phyloP scores from a whole-genome alignment of 1,284 basidiomycete genomes.

The Ustilago hordei region DNA sequence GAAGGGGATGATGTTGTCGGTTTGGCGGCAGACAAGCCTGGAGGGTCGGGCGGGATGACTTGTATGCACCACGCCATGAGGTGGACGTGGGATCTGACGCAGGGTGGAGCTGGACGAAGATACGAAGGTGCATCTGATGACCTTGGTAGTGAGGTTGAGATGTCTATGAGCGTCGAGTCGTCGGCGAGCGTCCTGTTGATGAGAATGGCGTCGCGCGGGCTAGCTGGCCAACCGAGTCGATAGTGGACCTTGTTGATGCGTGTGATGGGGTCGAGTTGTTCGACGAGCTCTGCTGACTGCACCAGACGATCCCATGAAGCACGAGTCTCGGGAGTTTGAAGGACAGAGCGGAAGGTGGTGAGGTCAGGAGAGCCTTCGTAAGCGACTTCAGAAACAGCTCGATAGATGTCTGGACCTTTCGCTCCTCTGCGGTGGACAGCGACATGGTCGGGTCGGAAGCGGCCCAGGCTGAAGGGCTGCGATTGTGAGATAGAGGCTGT shows the following conservation, averaged over 20 bases:
- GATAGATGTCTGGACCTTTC: conserved; percentile 80
- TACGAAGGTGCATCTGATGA: conserved; percentile 92
- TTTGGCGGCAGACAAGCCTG: conserved; percentile 66
- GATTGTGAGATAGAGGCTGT: conserved; percentile 2
- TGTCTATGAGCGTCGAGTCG: conserved; percentile 80
- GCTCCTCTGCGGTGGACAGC: conserved; percentile 70
- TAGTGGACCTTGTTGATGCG: conserved; percentile 90
- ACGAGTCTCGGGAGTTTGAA: conserved; percentile 85
- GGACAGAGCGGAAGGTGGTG: conserved; percentile 83
- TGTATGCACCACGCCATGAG: conserved; percentile 94
- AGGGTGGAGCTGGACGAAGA: conserved; percentile 91
- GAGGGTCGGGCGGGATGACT: conserved; percentile 71
- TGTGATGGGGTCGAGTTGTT: conserved; percentile 86
- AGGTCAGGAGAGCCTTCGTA: conserved; percentile 76
- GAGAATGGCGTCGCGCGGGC: conserved; percentile 71
- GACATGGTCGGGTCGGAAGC: conserved; percentile 69
- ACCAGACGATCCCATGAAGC: conserved; percentile 85
- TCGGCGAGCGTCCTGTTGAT: conserved; percentile 48
- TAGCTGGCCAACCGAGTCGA: conserved; percentile 94
- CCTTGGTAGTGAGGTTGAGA: conserved; percentile 93
- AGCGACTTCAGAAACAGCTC: conserved; percentile 83
- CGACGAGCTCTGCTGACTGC: conserved; percentile 83
- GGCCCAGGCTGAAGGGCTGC: conserved; percentile 31
- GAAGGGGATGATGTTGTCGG: conserved; percentile 8
- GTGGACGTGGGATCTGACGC: conserved; percentile 88